These are phyloP conservation scores for Bolboschoenus planiculmis DNA, from an alignment of 176 grass and related monocot genomes.

Conservation along the genomic window DNA sequence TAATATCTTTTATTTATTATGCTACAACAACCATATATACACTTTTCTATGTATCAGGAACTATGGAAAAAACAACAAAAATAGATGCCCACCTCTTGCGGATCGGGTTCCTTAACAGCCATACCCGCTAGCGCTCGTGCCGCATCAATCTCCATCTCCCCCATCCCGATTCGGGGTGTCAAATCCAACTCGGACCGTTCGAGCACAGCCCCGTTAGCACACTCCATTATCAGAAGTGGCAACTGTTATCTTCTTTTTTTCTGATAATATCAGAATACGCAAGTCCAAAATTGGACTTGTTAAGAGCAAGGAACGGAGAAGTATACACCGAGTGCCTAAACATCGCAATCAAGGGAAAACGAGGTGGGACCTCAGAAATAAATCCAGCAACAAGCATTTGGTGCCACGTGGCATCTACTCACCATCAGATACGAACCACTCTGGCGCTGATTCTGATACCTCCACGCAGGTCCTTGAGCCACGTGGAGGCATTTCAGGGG, in stretches of 20 bases:
- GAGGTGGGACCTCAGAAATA: no score
- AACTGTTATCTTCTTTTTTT: no score
- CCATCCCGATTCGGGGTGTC: neutral
- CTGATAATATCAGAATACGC: no score
- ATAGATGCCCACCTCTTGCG: neutral
- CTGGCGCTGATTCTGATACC: neutral
- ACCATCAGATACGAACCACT: neutral
- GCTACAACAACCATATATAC: neutral
- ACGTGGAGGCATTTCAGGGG: neutral
- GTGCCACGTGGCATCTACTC: neutral
- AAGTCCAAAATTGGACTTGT: no score
- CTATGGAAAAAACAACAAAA: neutral
- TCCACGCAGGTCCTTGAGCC: neutral
- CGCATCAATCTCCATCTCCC: constrained; percentile 66
- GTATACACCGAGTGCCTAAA: no score
- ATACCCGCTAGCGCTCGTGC: constrained; percentile 59
- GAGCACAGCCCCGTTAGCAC: neutral
- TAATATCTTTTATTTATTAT: no score
- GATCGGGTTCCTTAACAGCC: constrained; percentile 13
- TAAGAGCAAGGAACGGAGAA: no score
- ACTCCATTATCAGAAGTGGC: neutral
- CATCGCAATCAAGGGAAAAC: neutral
- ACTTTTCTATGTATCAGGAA: neutral
- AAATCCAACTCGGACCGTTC: constrained; percentile 11
- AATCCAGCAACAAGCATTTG: neutral